phyloP scores from a whole-genome alignment of 148 eudicot genomes.

The Dianthus caryophyllus region DNA sequence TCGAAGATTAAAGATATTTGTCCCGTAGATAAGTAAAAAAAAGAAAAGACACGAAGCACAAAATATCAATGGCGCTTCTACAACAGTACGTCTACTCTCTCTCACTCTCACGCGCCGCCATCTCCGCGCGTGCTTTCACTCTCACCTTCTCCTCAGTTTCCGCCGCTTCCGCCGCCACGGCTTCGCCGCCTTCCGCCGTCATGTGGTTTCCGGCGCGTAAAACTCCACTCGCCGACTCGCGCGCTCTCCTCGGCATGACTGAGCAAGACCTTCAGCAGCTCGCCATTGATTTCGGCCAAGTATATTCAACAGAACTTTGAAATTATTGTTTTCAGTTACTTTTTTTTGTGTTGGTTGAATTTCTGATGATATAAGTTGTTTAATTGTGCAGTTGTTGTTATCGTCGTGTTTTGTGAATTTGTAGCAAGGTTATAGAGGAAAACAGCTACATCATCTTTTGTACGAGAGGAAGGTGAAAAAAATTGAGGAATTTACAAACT shows the following conservation, averaged over 20 bases:
- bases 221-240: slow-evolving; percentile 28
- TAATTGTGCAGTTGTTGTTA: not conserved
- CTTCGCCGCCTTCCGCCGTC: too few relatives aligned
- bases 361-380: not conserved
- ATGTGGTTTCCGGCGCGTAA: slow-evolving; percentile 24
- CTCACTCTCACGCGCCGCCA: slow-evolving; percentile 51
- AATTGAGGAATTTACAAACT: slow-evolving; percentile 60
- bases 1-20: too few relatives aligned
- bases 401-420: too few relatives aligned
- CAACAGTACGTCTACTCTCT: slow-evolving; percentile 39
- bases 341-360: not conserved
- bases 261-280: slow-evolving; percentile 81
- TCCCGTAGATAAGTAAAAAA: too few relatives aligned
- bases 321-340: not conserved
- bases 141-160: slow-evolving; percentile 25
- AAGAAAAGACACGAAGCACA: not conserved
- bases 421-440: slow-evolving; percentile 83
- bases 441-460: slow-evolving; percentile 79
- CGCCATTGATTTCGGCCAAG: slow-evolving; percentile 78
- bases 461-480: slow-evolving; percentile 87
- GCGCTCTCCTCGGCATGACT: slow-evolving; percentile 87
- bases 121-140: slow-evolving; percentile 37
- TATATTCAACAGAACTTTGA: slow-evolving; percentile 12
- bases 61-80: slow-evolving; percentile 48
- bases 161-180: slow-evolving; percentile 13